Conservation (phyloP, 495 filamentous ascomycete genomes). For the Zalerion maritima region DNA sequence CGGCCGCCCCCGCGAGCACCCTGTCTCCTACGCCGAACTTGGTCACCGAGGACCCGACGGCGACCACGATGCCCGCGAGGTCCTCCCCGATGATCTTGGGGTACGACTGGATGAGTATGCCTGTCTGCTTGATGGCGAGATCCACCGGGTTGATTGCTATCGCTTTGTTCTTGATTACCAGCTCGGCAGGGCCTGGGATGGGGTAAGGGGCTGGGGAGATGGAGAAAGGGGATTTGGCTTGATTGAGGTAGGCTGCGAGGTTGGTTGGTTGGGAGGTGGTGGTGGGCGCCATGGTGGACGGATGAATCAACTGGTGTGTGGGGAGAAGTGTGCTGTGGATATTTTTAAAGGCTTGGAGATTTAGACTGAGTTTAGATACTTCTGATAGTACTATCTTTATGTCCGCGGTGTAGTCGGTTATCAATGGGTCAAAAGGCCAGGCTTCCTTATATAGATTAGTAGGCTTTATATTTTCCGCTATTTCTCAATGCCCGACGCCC, state of each 20-base stretch:
- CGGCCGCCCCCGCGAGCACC: conserved; percentile 19
- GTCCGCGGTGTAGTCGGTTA: too few relatives aligned
- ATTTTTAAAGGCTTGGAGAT: too few relatives aligned
- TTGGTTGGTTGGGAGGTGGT: too few relatives aligned
- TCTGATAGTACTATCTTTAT: too few relatives aligned
- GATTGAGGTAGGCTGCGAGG: conserved; percentile 7
- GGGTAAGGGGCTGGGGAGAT: conserved; percentile 6
- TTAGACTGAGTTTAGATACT: too few relatives aligned
- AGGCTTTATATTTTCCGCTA: too few relatives aligned
- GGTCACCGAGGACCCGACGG: conserved; percentile 28
- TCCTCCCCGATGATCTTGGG: conserved; percentile 40
- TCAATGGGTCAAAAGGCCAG: too few relatives aligned
- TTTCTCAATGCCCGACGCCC: too few relatives aligned
- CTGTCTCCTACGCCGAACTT: conserved; percentile 33
- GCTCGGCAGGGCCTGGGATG: conserved; percentile 5
- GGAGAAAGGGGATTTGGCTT: conserved; percentile 5
- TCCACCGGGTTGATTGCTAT: conserved; percentile 35
- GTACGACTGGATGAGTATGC: conserved; percentile 18
- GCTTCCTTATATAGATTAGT: too few relatives aligned
- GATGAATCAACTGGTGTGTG: too few relatives aligned
- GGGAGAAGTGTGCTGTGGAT: too few relatives aligned
- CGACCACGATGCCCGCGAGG: conserved; percentile 35
- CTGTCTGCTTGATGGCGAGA: conserved; percentile 24
- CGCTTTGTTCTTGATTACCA: conserved; percentile 22
- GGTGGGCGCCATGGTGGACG: too few relatives aligned